phyloP scores from a whole-genome alignment of 2,329 filamentous ascomycete genomes.

The Lanzia echinophila region DNA sequence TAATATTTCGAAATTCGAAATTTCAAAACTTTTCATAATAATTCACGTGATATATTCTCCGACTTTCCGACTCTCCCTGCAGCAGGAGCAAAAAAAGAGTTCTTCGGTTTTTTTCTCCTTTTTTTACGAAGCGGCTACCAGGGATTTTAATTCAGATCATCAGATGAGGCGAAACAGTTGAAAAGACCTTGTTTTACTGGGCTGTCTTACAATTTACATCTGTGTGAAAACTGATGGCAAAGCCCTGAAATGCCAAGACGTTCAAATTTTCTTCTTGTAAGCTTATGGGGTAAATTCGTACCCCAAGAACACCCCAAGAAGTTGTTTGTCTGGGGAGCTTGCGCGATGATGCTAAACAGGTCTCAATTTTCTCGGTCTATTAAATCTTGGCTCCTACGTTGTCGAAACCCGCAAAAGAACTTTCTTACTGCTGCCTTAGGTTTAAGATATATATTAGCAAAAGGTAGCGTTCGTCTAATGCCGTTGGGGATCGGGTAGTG shows the following conservation, averaged over 20 bases:
- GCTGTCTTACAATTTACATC: not conserved
- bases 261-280: not conserved
- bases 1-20: not conserved
- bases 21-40: not conserved
- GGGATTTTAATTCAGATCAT: not conserved
- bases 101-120: not conserved
- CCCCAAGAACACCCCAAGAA: slow-evolving; percentile 2
- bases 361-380: not conserved
- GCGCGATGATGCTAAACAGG: not conserved
- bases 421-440: not conserved
- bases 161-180: slow-evolving; percentile 1
- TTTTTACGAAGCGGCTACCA: not conserved
- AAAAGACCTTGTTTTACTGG: not conserved
- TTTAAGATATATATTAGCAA: not conserved
- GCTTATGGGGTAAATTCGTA: not conserved
- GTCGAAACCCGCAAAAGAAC: not conserved
- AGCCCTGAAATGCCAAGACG: not conserved
- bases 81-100: not conserved
- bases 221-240: not conserved
- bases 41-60: not conserved
- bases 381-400: not conserved
- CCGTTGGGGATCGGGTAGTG: not conserved
- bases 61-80: not conserved
- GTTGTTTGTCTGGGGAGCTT: not conserved
- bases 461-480: not conserved